Base-by-base conservation (phyloP, 352 stramenopile species). In the Phytophthora chlamydospora region DNA sequence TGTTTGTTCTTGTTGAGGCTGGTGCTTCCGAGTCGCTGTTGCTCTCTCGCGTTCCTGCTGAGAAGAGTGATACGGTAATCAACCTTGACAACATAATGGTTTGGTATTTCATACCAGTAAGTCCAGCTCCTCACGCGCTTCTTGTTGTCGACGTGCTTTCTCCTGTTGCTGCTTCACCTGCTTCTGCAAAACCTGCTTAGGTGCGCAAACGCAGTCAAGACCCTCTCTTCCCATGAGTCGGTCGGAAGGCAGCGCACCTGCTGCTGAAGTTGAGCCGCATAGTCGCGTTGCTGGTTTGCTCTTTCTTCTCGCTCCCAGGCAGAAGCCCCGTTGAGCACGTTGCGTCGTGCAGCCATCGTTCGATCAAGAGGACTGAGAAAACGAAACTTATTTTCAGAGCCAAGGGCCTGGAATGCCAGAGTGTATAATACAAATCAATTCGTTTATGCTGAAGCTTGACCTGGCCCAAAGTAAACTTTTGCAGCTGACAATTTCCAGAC, bases 231-330 rank as follows among this genome's bases (percentile, higher is more conserved):
- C 4, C 21, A 6, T 38, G 13, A 40, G 41, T 19, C 16, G 8
- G 27, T 38, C 8, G 39, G 14, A 14, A 38, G 21, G 46, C 16
- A 9, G 5, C 32, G 38, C 19, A 87, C 76, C 61, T 90, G 81
- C 46, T 88, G 68, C 51, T 90, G 81, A 21, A 90, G 71, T 59
- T 86, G 73, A 34, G 78, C 81, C 16, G 81, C 81, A 43, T 90
- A 90, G 63, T 85, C 77, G 19, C 78, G 64, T 55, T 90, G 81
- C 47, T 88, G 78, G 33, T 59, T 76, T 21, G 63, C 49, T 16
- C 68, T 76, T 51, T 82, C 68, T 58, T 90, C 75, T 16, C 78
- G 76, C 70, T 88, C 76, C 62, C 59, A 78, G 6, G 71, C 58
- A 21, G 62, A 71, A 34, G 71, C 60, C 8, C 76, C 73, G 4